Percentiles rank a stretch among this genome's conserved stretches.
Conservation (phyloP, 176 grass and related monocot genomes). For the barley (Hordeum vulgare) region MorexV3_pseudomolecules_assembly NC_058519.1:224999849-225000348, state of each 20-base stretch:
- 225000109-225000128: background rate
- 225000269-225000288: background rate
- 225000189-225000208: no score
- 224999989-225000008: slow-evolving; percentile 1
- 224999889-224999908: background rate
- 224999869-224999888: background rate
- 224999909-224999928: slow-evolving; percentile 4
- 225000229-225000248: background rate
- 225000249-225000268: background rate
- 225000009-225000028: background rate
- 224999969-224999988: slow-evolving; percentile 15
- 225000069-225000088: background rate
- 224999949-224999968: slow-evolving; percentile 22
- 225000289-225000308: no score
- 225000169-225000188: background rate
- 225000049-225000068: background rate
- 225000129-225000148: background rate
- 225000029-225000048: background rate
- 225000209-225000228: background rate
- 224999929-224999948: slow-evolving; percentile 20
- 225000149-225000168: background rate
- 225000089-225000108: background rate
- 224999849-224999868: no score
- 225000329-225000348: no score
- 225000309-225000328: no score